Percentiles rank a stretch among this genome's conserved stretches.
These are phyloP conservation scores for Chaetomiaceae sp. DNA, from an alignment of 2,329 filamentous ascomycete genomes.

Conservation along the genomic window DNA sequence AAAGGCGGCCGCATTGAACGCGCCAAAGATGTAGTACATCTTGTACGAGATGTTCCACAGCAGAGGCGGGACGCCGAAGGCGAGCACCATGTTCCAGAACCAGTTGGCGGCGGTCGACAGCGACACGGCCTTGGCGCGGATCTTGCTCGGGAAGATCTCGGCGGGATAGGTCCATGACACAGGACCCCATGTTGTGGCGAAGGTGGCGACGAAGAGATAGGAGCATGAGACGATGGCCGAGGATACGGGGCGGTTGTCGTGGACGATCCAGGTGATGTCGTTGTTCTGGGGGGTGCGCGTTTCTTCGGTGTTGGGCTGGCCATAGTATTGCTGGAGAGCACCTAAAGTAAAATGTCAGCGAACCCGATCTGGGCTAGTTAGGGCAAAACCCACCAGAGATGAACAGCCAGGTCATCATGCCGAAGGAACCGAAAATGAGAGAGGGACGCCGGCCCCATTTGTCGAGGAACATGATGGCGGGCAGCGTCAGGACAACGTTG, in stretches of 20 bases:
- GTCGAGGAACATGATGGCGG: slow-evolving; percentile 58
- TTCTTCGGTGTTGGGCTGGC: slow-evolving; percentile 42
- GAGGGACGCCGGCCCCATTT: slow-evolving; percentile 54
- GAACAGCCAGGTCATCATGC: slow-evolving; percentile 60
- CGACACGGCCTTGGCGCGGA: slow-evolving; percentile 43
- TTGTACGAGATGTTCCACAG: slow-evolving; percentile 47
- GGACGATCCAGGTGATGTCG: slow-evolving; percentile 55
- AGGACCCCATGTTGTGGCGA: slow-evolving; percentile 53
- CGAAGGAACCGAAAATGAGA: slow-evolving; percentile 51
- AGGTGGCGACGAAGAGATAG: slow-evolving; percentile 68
- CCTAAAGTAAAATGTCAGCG: slow-evolving; percentile 27
- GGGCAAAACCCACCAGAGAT: slow-evolving; percentile 44
- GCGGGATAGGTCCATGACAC: slow-evolving; percentile 47
- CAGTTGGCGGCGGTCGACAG: slow-evolving; percentile 39
- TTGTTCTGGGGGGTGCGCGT: slow-evolving; percentile 38
- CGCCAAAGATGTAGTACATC: slow-evolving; percentile 70
- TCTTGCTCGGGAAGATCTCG: slow-evolving; percentile 42
- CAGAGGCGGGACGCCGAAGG: slow-evolving; percentile 48
- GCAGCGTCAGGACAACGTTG: slow-evolving; percentile 56
- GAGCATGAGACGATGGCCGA: slow-evolving; percentile 65
- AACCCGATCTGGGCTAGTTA: background rate
- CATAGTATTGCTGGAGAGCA: slow-evolving; percentile 57
- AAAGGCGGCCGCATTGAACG: slow-evolving; percentile 64
- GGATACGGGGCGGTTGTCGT: slow-evolving; percentile 48
- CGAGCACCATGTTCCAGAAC: slow-evolving; percentile 51